These are phyloP conservation scores for Kazachstania kunashirensis DNA, from an alignment of 805 yeast species.

Conservation along the genomic window DNA sequence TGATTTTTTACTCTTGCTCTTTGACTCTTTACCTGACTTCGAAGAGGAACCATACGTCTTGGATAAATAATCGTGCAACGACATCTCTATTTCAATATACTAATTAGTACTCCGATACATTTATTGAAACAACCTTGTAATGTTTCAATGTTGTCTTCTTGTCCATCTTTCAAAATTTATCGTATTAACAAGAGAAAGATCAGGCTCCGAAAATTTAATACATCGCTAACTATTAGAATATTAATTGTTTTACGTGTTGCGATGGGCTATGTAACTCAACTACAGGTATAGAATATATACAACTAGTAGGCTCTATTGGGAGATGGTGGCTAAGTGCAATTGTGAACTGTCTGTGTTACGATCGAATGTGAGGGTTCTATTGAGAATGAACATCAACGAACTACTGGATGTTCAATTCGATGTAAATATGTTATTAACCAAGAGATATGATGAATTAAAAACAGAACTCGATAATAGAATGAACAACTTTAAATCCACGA, in stretches of 20 bases:
- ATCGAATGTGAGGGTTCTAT: conserved; percentile 7
- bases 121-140: too few species aligned
- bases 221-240: too few species aligned
- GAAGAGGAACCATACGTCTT: conserved; percentile 34
- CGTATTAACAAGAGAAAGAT: too few species aligned
- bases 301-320: too few species aligned
- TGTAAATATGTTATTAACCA: conserved; percentile 11
- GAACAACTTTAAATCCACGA: background rate
- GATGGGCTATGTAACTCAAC: too few species aligned
- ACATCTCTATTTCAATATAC: conserved; percentile 30
- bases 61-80: conserved; percentile 38
- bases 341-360: background rate
- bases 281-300: too few species aligned
- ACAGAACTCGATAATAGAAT: background rate
- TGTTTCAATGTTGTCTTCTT: too few species aligned
- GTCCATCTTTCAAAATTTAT: too few species aligned
- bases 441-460: conserved; percentile 4
- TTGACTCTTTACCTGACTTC: conserved; percentile 23
- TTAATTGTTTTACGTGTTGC: too few species aligned
- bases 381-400: conserved; percentile 12
- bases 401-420: conserved; percentile 20
- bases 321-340: too few species aligned
- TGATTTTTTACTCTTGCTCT: conserved; percentile 21
- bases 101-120: too few species aligned
- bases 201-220: too few species aligned